Base-by-base conservation (phyloP, 805 yeast genomes). In the Hanseniaspora occidentalis region DNA sequence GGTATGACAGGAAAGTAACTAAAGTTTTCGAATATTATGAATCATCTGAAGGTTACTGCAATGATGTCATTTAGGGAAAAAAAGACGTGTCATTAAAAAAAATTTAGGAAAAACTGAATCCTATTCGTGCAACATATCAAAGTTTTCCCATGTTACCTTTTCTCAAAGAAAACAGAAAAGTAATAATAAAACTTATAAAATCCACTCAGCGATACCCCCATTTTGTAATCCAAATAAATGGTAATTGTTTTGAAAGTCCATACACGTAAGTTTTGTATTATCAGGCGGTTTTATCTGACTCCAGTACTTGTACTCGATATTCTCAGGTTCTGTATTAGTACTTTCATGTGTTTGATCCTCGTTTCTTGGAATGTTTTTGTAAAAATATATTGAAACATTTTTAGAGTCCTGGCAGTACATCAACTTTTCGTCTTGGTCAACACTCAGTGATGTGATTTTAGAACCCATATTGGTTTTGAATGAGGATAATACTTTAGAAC, bases 171-270 rank as follows among this genome's bases (percentile, higher is more conserved):
- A 25, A 7, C 11, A 25, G 10, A 25, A 25, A 25, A 25, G n/a
- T 13, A 25, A 25, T 25, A 25, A 7, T 13, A 25, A 7, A 25
- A 7, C 5, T 29, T 16, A 29, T 29, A 29, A 9, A 4, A 29
- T n/a, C 33, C 33, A 29, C 8, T 29, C 33, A 4, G 33, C 33
- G 4, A 29, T 29, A 16, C 33, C 33, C 4, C 33, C 33, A 14
- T 29, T 29, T 29, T 29, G 33, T 16, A 29, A 29, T n/a, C 33
- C 33, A 29, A 29, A 29, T 16, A 29, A 13, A 29, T 29, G 33
- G 18, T 29, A 18, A 4, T 16, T 16, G 4, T 16, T 16, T n/a
- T 18, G 13, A 4, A 29, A n/a, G 18, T 29, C 33, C 33, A 29
- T 29, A 14, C 33, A 29, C 4, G 33, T 29, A 4, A 29, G 13